A percentile compares a stretch with the other conserved stretches of the same genome.
These are phyloP conservation scores for Aplosporella prunicola DNA, from an alignment of 2,329 filamentous ascomycete genomes.

Conservation along the genomic window DNA sequence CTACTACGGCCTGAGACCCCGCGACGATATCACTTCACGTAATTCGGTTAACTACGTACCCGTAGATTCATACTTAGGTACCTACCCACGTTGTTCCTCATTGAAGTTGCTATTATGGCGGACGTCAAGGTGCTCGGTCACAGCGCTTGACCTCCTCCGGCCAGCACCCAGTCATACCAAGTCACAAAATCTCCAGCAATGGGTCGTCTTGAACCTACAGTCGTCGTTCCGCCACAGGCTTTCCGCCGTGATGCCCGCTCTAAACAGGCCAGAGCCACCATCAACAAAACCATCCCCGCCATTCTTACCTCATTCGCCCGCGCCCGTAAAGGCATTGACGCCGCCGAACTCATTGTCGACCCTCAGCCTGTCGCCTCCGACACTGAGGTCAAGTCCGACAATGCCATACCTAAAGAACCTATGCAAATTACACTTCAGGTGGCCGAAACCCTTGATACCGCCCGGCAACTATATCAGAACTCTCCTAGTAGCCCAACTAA, in stretches of 20 bases:
- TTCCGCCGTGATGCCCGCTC: conserved; percentile 34
- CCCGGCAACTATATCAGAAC: conserved; percentile 20
- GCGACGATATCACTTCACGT: too few relatives aligned
- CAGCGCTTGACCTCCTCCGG: too few relatives aligned
- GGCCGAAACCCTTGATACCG: conserved; percentile 46
- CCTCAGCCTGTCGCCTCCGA: conserved; percentile 14
- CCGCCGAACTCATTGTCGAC: conserved; percentile 41
- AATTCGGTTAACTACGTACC: too few relatives aligned
- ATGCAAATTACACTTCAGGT: conserved; percentile 39
- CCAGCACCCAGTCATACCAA: too few relatives aligned
- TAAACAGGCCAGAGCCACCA: conserved; percentile 47
- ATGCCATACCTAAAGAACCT: conserved; percentile 4
- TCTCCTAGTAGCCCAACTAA: conserved; percentile 14
- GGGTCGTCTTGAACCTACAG: conserved; percentile 29
- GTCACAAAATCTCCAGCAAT: too few relatives aligned
- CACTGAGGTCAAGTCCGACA: conserved; percentile 10
- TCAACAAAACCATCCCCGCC: conserved; percentile 51
- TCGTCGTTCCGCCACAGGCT: conserved; percentile 26
- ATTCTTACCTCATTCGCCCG: conserved; percentile 45
- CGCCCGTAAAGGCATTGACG: conserved; percentile 46
- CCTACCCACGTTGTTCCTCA: too few relatives aligned
- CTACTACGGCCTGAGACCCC: too few relatives aligned
- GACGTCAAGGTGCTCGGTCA: too few relatives aligned
- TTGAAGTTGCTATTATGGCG: too few relatives aligned
- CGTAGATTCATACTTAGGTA: too few relatives aligned